Evolutionary conservation across 169 alveolate species (phyloP), one percentile per base, ranked within the genome.

Genomic region (Eimeria brunetti): DNA sequence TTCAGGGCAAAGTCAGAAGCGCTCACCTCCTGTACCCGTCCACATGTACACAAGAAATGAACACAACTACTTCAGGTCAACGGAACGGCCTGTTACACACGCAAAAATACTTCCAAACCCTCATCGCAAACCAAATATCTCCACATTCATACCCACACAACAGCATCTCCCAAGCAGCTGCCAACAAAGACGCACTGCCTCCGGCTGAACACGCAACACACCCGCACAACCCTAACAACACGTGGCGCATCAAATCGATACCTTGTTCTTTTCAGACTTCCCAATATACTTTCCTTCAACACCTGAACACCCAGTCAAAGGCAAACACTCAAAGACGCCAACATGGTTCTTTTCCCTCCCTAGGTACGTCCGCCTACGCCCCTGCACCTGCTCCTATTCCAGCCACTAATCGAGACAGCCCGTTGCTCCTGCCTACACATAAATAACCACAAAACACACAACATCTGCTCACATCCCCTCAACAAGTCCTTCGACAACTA

Each of bases 1-100:
- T 7, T n/a, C n/a, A n/a, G n/a, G n/a, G 1, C 69, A 46, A 30
- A 6, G 71, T 11, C 22, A 20, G n/a, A 33, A 58, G 36, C 44
- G 78, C 91, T 75, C 78, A 84, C 91, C 91, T 75, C 76, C 51
- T 51, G 14, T 22, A 12, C n/a, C 36, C 12, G 8, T 16, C 22
- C 22, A 84, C 56, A 75, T 22, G 78, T 60, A 41, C 41, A 84
- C 56, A 84, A 36, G 91, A 56, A 41, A 41, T 41, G 46, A 1
- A 41, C 46, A 41, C 46, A 41, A 41, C 1, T 4, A 1, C 46
- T 41, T 41, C 46, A 41, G 4, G 1, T 41, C 4, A 41, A 41
- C 46, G 46, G 8, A 41, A 41, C 46, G 8, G 46, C 8, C 4
- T 41, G 8, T 1, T 41, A 41, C 46, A 41, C 1, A 1, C 1